Conservation (phyloP, 2,329 filamentous ascomycete genomes). For the Sporothrix brunneoviolacea region DNA sequence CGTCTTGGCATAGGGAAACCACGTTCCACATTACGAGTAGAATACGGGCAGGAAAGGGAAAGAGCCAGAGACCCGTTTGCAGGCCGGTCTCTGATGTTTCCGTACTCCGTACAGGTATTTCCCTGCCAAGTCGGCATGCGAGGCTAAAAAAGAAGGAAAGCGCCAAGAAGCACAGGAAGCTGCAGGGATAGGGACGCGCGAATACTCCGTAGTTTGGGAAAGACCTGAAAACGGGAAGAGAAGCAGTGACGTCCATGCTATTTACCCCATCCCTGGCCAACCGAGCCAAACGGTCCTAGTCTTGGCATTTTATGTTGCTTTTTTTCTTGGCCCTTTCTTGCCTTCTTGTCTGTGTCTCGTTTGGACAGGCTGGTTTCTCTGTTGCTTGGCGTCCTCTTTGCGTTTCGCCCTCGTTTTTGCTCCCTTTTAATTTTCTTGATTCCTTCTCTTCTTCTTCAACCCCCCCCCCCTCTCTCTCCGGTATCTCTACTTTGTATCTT, state of each 20-base stretch:
- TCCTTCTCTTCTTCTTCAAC: neutral
- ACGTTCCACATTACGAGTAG: too few species aligned
- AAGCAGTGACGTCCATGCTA: constrained; percentile 2
- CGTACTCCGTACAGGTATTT: too few species aligned
- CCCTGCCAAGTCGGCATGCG: too few species aligned
- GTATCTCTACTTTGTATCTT: neutral
- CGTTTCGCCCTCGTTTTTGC: neutral
- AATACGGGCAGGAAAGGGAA: too few species aligned
- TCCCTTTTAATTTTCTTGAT: neutral
- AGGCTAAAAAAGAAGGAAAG: too few species aligned
- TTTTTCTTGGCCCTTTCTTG: constrained; percentile 6
- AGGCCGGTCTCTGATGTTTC: too few species aligned
- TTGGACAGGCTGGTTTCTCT: too few species aligned
- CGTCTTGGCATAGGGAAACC: too few species aligned
- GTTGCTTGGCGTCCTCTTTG: neutral
- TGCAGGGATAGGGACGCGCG: too few species aligned
- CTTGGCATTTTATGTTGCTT: neutral
- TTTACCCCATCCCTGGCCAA: neutral
- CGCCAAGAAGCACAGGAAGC: too few species aligned
- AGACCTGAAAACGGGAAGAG: neutral
- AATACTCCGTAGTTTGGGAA: too few species aligned
- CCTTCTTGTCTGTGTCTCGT: neutral
- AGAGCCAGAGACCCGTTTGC: too few species aligned
- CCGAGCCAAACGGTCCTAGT: neutral
- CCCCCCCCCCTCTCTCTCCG: neutral